Conservation (phyloP, 1,284 basidiomycete genomes). For the Phellopilus nigrolimitatus region DNA sequence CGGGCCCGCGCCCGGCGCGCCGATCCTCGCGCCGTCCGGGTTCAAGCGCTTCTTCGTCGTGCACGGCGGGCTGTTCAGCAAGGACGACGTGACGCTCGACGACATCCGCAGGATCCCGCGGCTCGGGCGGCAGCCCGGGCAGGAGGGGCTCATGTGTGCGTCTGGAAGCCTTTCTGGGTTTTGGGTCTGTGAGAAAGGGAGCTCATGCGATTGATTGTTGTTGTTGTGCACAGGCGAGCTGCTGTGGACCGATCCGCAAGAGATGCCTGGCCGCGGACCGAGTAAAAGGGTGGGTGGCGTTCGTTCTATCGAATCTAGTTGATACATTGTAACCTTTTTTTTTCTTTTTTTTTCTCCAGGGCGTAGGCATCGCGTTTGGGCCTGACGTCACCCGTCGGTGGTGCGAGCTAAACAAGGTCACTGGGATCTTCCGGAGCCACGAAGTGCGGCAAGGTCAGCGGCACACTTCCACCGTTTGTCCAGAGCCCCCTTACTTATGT, state of each 20-base stretch:
- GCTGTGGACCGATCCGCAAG: conserved; percentile 96
- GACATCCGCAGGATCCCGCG: conserved; percentile 88
- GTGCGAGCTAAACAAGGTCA: conserved; percentile 85
- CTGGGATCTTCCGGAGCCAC: conserved; percentile 91
- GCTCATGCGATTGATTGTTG: too few species aligned
- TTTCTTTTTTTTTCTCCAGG: conserved; percentile 39
- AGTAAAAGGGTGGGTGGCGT: conserved; percentile 75
- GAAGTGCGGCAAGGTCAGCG: conserved; percentile 88
- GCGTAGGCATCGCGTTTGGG: conserved; percentile 94
- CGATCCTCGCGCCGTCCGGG: conserved; percentile 81
- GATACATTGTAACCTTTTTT: conserved; percentile 4
- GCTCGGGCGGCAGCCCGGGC: conserved; percentile 87
- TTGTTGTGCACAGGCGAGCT: conserved; percentile 54
- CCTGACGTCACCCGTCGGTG: conserved; percentile 87
- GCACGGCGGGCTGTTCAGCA: conserved; percentile 94
- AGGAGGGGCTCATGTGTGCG: conserved; percentile 90
- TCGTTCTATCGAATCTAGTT: too few species aligned
- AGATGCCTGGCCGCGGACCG: conserved; percentile 85
- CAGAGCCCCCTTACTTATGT: conserved; percentile 13
- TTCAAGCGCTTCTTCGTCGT: conserved; percentile 92
- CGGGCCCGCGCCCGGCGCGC: conserved; percentile 33
- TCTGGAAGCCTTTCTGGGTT: too few species aligned
- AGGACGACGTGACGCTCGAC: conserved; percentile 89
- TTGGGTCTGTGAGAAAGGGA: too few species aligned
- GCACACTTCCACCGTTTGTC: conserved; percentile 5